Base-by-base conservation (phyloP, 225 moss, liverwort and hornwort species). In the Bryum argenteum region DNA sequence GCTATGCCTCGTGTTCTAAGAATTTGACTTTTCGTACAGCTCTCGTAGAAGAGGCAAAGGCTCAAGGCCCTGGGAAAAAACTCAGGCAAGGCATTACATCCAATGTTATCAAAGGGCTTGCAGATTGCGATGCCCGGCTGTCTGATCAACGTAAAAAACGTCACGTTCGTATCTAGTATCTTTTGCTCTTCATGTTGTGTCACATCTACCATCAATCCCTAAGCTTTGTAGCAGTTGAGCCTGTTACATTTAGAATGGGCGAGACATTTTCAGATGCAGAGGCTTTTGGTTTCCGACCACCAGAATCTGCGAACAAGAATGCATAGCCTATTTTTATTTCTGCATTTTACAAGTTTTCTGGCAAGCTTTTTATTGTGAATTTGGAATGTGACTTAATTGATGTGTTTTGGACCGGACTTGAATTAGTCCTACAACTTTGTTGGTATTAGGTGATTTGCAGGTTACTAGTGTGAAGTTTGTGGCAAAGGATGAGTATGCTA, bases 401-500 rank as follows among this genome's bases (percentile, higher is more conserved):
- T 15, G 7, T 4, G n/a, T 33, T 6, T 69, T 42, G 16, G 69
- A 45, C 22, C 16, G 40, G 11, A 51, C 38, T 18, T 51, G 54
- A n/a, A n/a, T n/a, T n/a, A n/a, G n/a, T n/a, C n/a, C n/a, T n/a
- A n/a, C n/a, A n/a, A n/a, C n/a, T n/a, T n/a, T n/a, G n/a, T n/a
- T 17, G 65, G 48, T 62, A 39, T 55, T 73, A 70, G 57, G 7
- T 42, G 58, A 21, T 70, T 9, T 78, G 71, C 83, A 94, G 90
- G 90, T 91, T 21, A 90, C 94, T 11, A 94, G 90, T 59, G 91
- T 95, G 58, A 95, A 91, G 69, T 91, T 91, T 75, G 94, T 95
- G 66, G 81, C 87, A 18, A 83, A 79, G 56, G 91, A 94, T 78
- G 91, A 95, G 50, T 80, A 85, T 71, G 88, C 87, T 71, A 70